Percentiles rank a stretch among this genome's conserved stretches.
Conservation (phyloP, 768 basidiomycete species). For the Lentinula raphanica region DNA sequence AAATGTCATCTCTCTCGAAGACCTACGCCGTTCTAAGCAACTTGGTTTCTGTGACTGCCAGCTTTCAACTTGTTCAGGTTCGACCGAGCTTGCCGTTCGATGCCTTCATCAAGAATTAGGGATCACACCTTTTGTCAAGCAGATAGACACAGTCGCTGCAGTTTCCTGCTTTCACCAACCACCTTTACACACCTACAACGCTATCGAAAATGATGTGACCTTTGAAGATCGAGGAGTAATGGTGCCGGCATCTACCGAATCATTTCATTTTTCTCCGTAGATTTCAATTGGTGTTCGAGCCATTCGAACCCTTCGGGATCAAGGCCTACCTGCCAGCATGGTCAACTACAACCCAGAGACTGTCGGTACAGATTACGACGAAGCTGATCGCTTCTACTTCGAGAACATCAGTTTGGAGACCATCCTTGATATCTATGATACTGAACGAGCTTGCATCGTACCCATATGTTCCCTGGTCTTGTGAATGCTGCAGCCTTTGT, state of each 20-base stretch:
- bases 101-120: slow-evolving; percentile 79
- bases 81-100: slow-evolving; percentile 91
- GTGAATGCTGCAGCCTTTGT: slow-evolving; percentile 87
- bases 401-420: slow-evolving; percentile 97
- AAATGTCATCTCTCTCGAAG: slow-evolving; percentile 52
- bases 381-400: slow-evolving; percentile 96
- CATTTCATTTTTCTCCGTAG: slow-evolving; percentile 96
- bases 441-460: slow-evolving; percentile 86
- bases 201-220: slow-evolving; percentile 83
- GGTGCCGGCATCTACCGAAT: slow-evolving; percentile 97
- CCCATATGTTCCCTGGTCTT: slow-evolving; percentile 87
- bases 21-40: slow-evolving; percentile 83
- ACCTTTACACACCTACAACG: slow-evolving; percentile 99
- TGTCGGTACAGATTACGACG: slow-evolving; percentile 98
- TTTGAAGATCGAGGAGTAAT: slow-evolving; percentile 94
- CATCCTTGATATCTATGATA: slow-evolving; percentile 94
- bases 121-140: slow-evolving; percentile 91
- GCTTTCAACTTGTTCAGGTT: slow-evolving; percentile 74
- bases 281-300: slow-evolving; percentile 99
- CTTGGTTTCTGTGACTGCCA: slow-evolving; percentile 95
- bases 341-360: slow-evolving; percentile 99
- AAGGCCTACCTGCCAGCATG: slow-evolving; percentile 94
- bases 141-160: slow-evolving; percentile 99
- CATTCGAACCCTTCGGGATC: slow-evolving; percentile 92
- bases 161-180: slow-evolving; percentile 98